A percentile compares a stretch with the other conserved stretches of the same genome.
Conservation (phyloP, 73 alveolate species). For the Symbiodinium natans region DNA sequence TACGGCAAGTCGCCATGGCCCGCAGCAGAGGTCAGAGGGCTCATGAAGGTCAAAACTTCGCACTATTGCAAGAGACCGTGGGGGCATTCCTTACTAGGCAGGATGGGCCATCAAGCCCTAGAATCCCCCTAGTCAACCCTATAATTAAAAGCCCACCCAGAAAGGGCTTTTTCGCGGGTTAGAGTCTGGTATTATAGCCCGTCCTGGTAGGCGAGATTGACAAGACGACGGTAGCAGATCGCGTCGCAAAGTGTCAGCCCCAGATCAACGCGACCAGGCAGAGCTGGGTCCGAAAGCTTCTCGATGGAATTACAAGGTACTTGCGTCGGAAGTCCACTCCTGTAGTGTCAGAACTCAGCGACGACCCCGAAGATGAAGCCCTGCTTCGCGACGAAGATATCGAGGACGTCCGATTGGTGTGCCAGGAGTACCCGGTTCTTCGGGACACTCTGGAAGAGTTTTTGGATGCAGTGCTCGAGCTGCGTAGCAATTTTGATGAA, state of each 20-base stretch:
- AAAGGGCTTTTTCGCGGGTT: no score
- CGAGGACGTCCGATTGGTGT: slow-evolving; percentile 15
- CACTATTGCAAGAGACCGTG: not conserved
- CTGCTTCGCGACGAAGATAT: slow-evolving; percentile 5
- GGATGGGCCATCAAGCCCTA: no score
- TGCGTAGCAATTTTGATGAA: not conserved
- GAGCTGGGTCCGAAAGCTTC: not conserved
- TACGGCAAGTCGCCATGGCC: slow-evolving; percentile 21
- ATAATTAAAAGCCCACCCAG: no score
- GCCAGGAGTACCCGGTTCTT: not conserved
- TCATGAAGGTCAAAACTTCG: not conserved
- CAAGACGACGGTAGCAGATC: not conserved
- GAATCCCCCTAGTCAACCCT: no score
- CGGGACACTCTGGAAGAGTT: slow-evolving; percentile 14
- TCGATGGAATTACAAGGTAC: not conserved
- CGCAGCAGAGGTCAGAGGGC: not conserved
- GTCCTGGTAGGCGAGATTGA: no score
- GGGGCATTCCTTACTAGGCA: not conserved
- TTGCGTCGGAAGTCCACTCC: not conserved
- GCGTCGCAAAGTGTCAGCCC: not conserved
- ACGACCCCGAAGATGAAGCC: not conserved
- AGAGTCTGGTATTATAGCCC: no score
- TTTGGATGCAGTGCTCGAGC: not conserved
- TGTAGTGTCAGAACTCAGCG: not conserved
- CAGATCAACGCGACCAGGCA: slow-evolving; percentile 2